phyloP scores from a whole-genome alignment of 768 basidiomycete species.

The Pleurotus giganteus region DNA sequence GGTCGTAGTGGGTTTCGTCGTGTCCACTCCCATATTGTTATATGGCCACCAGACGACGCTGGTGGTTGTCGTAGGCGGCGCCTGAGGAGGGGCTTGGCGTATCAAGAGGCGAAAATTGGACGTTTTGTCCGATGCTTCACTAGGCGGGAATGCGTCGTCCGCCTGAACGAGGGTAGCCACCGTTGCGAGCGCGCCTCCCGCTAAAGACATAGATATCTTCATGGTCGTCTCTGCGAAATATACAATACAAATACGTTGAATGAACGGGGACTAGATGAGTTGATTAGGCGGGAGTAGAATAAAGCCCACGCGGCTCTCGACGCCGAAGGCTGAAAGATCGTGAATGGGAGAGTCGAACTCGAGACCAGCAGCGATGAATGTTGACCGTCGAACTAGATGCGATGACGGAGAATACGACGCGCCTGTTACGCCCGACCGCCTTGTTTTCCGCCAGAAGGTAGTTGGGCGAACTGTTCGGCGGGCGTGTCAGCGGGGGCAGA shows the following conservation, averaged over 20 bases:
- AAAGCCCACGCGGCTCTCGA: slow-evolving; percentile 53
- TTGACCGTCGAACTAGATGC: slow-evolving; percentile 72
- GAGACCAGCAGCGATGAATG: slow-evolving; percentile 78
- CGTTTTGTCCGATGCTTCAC: too few species aligned
- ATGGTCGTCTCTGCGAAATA: background rate
- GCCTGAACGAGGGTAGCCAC: too few species aligned
- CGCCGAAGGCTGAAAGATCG: slow-evolving; percentile 61
- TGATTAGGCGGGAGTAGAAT: slow-evolving; percentile 45
- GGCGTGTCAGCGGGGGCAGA: background rate
- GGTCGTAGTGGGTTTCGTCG: slow-evolving; percentile 12
- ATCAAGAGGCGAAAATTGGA: too few species aligned
- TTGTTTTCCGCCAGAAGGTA: slow-evolving; percentile 78
- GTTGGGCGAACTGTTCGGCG: slow-evolving; percentile 66
- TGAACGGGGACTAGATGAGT: slow-evolving; percentile 8
- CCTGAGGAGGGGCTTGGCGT: background rate
- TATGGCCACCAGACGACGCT: slow-evolving; percentile 39
- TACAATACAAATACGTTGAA: background rate
- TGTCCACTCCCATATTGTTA: slow-evolving; percentile 24
- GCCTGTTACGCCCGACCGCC: slow-evolving; percentile 66
- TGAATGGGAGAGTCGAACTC: slow-evolving; percentile 58
- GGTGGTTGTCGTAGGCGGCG: slow-evolving; percentile 16
- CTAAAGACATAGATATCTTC: background rate
- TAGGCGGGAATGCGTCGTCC: too few species aligned
- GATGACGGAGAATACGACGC: slow-evolving; percentile 73
- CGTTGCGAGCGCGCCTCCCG: background rate